Percentiles rank a stretch among this genome's conserved stretches.
Conservation (phyloP, 2,329 filamentous ascomycete species). For the Exophiala bonariae region DNA sequence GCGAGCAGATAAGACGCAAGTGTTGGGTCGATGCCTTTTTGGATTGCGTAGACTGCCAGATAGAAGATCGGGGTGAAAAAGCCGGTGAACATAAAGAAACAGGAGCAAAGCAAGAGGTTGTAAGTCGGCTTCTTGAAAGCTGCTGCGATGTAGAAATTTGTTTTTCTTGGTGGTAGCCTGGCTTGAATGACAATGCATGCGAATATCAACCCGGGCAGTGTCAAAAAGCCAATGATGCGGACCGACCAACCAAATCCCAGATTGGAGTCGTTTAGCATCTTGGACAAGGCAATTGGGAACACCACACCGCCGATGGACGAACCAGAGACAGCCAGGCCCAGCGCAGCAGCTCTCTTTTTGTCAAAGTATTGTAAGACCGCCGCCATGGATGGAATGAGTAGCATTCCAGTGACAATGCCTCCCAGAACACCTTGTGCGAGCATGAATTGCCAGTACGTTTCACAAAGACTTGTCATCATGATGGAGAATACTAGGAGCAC, state of each 20-base stretch:
- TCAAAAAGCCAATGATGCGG: conserved; percentile 53
- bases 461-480: conserved; percentile 37
- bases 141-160: conserved; percentile 28
- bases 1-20: conserved; percentile 55
- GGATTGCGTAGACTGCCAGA: conserved; percentile 21
- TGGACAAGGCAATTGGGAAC: conserved; percentile 50
- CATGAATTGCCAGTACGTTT: conserved; percentile 54
- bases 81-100: conserved; percentile 23
- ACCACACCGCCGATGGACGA: conserved; percentile 56
- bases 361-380: conserved; percentile 51
- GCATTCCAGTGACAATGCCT: conserved; percentile 43
- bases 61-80: conserved; percentile 35
- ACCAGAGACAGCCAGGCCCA: conserved; percentile 49
- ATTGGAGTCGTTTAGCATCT: conserved; percentile 47
- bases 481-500: conserved; percentile 22
- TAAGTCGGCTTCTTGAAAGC: conserved; percentile 21
- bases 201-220: conserved; percentile 55
- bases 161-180: conserved; percentile 42
- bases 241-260: conserved; percentile 53
- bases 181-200: conserved; percentile 54
- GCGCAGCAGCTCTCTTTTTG: conserved; percentile 46
- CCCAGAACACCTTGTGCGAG: conserved; percentile 51
- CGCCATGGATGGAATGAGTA: conserved; percentile 48
- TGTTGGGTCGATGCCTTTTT: conserved; percentile 47
- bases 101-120: conserved; percentile 12